A percentile compares a stretch with the other conserved stretches of the same genome.
Conservation (phyloP, 768 basidiomycete species). For the Hypholoma fasciculare region DNA sequence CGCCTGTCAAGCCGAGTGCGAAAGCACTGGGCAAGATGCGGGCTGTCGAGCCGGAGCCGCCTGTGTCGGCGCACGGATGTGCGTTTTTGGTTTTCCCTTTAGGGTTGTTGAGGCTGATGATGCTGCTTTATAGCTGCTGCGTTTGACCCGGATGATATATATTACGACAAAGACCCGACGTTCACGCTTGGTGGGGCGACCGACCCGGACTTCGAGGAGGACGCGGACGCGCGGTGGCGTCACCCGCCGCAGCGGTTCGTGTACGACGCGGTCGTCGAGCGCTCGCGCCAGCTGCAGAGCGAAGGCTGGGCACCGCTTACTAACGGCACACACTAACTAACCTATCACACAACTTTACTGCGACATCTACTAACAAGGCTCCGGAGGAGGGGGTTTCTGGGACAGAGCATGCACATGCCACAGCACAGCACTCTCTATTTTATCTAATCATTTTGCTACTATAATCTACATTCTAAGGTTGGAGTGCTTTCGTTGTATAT, state of each 20-base stretch:
- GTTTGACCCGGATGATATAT: constrained; percentile 59
- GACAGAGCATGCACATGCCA: neutral
- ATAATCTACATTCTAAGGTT: neutral
- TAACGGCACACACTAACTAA: constrained; percentile 12
- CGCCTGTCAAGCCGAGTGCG: constrained; percentile 68
- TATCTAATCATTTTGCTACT: neutral
- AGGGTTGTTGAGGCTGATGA: neutral
- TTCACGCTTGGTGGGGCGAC: constrained; percentile 32
- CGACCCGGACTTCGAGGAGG: constrained; percentile 57
- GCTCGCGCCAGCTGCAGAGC: constrained; percentile 61
- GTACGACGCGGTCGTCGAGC: constrained; percentile 93
- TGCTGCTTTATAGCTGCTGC: constrained; percentile 30
- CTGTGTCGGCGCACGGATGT: constrained; percentile 42
- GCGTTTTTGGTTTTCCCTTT: constrained; percentile 1
- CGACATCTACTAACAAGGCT: neutral
- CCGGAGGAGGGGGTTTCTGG: neutral
- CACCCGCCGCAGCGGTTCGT: constrained; percentile 68
- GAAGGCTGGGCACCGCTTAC: constrained; percentile 9
- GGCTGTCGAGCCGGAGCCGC: constrained; percentile 50
- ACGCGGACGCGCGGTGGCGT: constrained; percentile 28
- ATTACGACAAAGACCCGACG: constrained; percentile 41
- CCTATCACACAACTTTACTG: neutral
- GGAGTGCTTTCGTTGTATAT: neutral
- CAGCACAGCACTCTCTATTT: neutral
- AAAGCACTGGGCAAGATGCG: constrained; percentile 88